Evolutionary conservation across 164 flowering plant species (phyloP), one percentile per base, ranked within the genome.

Genomic region (Tinospora cordifolia): DNA sequence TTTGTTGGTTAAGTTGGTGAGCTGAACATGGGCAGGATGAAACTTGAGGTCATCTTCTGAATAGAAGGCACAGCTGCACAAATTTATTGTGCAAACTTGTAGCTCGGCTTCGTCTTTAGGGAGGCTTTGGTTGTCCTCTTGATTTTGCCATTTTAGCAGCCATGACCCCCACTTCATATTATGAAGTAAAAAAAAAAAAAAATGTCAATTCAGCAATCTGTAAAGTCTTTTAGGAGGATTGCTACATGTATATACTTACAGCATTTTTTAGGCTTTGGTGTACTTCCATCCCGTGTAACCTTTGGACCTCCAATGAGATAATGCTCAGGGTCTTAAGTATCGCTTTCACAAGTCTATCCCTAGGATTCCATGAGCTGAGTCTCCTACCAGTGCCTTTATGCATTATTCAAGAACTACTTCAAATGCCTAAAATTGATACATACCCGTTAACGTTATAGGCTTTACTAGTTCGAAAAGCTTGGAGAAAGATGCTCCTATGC

Each of bases 401-500:
- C 21, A 51, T 51, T 6, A 51, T 51, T 51, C n/a, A 51, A 51
- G 21, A 11, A 51, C 1, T 51, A n/a, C n/a, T 54, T 54, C 8
- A 54, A 54, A n/a, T 64, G 22, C 39, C 60, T 47, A 2, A 3
- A 3, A 19, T 67, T 30, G 21, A 26, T 26, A 21, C 40, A 3
- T 69, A 34, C 49, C 15, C 19, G 34, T 68, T 25, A 17, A 25
- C n/a, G 13, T n/a, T 39, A 44, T 25, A 11, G 22, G 21, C 38
- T 17, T 1, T 30, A 24, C 54, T 8, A 21, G 19, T 34, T 19
- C 67, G 75, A 71, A 92, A 87, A 22, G 77, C 79, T 4, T 75
- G 57, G 13, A 87, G 36, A 46, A 92, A 86, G n/a, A 71, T 79
- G 19, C 26, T 72, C 68, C 78, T 79, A 6, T 73, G 67, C 7